phyloP scores from a whole-genome alignment of 2,329 filamentous ascomycete species.

The Cladosporium sp. region DNA sequence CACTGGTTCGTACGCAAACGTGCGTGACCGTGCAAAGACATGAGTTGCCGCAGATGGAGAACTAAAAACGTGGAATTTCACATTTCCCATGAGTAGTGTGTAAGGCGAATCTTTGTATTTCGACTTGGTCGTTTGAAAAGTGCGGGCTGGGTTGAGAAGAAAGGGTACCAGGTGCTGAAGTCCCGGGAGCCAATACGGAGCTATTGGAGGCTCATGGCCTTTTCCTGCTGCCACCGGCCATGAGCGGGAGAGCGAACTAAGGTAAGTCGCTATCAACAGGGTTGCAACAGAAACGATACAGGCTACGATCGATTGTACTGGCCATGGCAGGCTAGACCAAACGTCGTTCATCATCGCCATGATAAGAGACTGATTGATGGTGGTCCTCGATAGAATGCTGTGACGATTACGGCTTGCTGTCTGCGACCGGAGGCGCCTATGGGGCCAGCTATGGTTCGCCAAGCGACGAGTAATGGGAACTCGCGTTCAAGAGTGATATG shows the following conservation, averaged over 20 bases:
- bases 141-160: conserved; percentile 17
- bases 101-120: conserved; percentile 17
- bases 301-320: background rate
- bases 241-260: background rate
- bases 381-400: background rate
- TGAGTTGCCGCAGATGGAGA: conserved; percentile 15
- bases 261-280: background rate
- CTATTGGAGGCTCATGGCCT: conserved; percentile 17
- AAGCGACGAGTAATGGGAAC: background rate
- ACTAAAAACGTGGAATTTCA: conserved; percentile 23
- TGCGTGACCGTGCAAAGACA: conserved; percentile 21
- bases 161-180: conserved; percentile 19
- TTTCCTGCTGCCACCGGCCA: background rate
- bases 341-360: background rate
- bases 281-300: background rate
- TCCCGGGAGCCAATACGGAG: conserved; percentile 21
- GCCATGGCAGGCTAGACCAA: background rate
- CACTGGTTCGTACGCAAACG: conserved; percentile 22
- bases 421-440: background rate
- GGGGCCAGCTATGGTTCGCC: background rate
- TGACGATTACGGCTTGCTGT: background rate
- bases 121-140: conserved; percentile 4
- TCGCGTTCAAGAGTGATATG: background rate
- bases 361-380: background rate
- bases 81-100: conserved; percentile 20